Conservation (phyloP, 345 rosid species). For the Pistacia atlantica region DNA sequence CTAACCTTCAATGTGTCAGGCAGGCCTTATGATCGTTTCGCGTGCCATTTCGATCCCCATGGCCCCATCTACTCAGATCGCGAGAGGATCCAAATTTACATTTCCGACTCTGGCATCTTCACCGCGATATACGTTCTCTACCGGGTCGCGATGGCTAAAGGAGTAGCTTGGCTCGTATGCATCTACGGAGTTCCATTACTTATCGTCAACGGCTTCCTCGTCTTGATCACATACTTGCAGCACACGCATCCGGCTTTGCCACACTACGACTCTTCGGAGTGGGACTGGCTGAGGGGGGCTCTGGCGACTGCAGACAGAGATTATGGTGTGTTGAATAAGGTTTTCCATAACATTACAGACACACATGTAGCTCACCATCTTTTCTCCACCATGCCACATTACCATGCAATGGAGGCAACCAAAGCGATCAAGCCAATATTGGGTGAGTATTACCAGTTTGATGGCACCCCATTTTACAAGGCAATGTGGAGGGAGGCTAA, state of each 20-base stretch:
- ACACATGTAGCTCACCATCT: slow-evolving; percentile 69
- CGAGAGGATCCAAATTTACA: slow-evolving; percentile 50
- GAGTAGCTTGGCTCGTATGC: slow-evolving; percentile 53
- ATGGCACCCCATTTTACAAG: slow-evolving; percentile 45
- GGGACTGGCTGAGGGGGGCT: slow-evolving; percentile 77
- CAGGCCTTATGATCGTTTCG: slow-evolving; percentile 42
- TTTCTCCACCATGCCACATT: slow-evolving; percentile 70
- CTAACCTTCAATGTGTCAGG: slow-evolving; percentile 52
- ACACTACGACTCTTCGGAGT: slow-evolving; percentile 57
- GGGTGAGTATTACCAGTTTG: slow-evolving; percentile 56
- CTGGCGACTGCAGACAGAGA: slow-evolving; percentile 59
- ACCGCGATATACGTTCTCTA: slow-evolving; percentile 39
- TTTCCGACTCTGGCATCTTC: slow-evolving; percentile 52
- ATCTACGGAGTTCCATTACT: slow-evolving; percentile 54
- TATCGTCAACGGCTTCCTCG: slow-evolving; percentile 55
- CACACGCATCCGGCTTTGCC: slow-evolving; percentile 69
- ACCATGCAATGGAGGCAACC: slow-evolving; percentile 67
- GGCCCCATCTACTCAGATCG: slow-evolving; percentile 54
- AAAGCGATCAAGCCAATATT: slow-evolving; percentile 55
- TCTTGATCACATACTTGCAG: slow-evolving; percentile 59
- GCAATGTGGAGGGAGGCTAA: slow-evolving; percentile 67
- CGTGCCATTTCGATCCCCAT: slow-evolving; percentile 50
- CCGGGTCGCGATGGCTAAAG: slow-evolving; percentile 33
- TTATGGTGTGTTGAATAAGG: slow-evolving; percentile 58
- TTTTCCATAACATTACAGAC: slow-evolving; percentile 62